Conservation (phyloP, 495 filamentous ascomycete species). For the Aspergillus cavernicola region DNA sequence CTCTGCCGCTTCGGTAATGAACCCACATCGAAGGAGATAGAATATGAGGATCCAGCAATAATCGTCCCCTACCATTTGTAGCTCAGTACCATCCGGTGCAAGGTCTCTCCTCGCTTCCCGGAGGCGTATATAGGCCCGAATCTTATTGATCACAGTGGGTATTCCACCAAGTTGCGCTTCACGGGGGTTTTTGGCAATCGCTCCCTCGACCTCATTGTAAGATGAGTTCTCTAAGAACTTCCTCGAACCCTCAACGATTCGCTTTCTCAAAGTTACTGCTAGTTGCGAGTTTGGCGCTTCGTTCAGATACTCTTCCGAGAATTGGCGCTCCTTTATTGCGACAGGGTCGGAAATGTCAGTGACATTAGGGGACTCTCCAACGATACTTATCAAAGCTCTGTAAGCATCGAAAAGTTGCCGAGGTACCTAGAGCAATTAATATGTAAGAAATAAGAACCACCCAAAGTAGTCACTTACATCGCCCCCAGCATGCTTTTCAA, state of each 20-base stretch:
- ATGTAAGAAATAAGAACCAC: neutral
- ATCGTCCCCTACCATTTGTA: constrained; percentile 69
- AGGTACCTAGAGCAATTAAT: constrained; percentile 44
- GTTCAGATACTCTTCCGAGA: constrained; percentile 67
- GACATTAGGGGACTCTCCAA: constrained; percentile 57
- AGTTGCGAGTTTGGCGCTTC: constrained; percentile 58
- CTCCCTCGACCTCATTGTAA: constrained; percentile 65
- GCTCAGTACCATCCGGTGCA: constrained; percentile 64
- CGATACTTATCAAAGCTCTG: constrained; percentile 68
- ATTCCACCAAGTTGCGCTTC: constrained; percentile 89
- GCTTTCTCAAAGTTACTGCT: constrained; percentile 61
- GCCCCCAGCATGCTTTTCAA: constrained; percentile 65
- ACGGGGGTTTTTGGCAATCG: constrained; percentile 74
- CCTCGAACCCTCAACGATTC: constrained; percentile 73
- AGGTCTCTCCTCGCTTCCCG: constrained; percentile 73
- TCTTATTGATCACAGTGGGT: constrained; percentile 81
- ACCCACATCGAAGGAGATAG: constrained; percentile 83
- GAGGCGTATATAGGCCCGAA: constrained; percentile 85
- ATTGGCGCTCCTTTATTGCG: constrained; percentile 71
- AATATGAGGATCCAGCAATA: constrained; percentile 93
- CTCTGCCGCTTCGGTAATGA: constrained; percentile 75
- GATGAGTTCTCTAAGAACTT: constrained; percentile 71
- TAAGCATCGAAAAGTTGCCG: constrained; percentile 74
- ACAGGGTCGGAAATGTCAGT: constrained; percentile 48
- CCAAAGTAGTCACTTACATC: constrained; percentile 43